Evolutionary conservation across 768 basidiomycete species (phyloP).

Genomic region (Lentinula lateritia): DNA sequence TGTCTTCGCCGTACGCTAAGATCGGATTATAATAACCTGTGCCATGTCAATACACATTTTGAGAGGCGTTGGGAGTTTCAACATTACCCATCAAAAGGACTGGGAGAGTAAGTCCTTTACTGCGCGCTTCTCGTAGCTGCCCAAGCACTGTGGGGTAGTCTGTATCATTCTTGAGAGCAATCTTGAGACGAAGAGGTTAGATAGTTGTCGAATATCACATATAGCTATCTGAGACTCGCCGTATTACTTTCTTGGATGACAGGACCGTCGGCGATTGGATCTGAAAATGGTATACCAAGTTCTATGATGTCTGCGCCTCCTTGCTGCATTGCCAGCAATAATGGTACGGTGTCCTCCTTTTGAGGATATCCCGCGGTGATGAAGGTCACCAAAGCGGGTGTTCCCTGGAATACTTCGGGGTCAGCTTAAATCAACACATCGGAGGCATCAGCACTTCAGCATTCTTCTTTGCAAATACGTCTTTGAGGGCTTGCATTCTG

Average conservation of each 20-base stretch:
- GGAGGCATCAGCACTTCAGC: slow-evolving; percentile 33
- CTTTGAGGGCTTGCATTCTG: slow-evolving; percentile 65
- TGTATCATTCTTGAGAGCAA: slow-evolving; percentile 77
- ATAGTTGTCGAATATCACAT: neutral
- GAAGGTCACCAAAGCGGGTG: slow-evolving; percentile 75
- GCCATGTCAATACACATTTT: neutral
- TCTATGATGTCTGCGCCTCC: slow-evolving; percentile 96
- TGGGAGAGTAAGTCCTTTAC: slow-evolving; percentile 77
- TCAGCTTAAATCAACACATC: neutral
- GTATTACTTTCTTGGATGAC: slow-evolving; percentile 91
- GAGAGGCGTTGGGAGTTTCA: neutral
- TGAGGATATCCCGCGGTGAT: slow-evolving; percentile 92
- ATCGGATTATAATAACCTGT: slow-evolving; percentile 97
- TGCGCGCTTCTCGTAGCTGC: slow-evolving; percentile 72
- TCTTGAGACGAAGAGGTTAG: slow-evolving; percentile 35
- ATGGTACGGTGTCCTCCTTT: slow-evolving; percentile 72
- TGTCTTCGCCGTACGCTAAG: slow-evolving; percentile 92
- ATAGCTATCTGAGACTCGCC: slow-evolving; percentile 40
- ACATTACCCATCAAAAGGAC: slow-evolving; percentile 88
- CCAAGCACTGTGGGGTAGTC: slow-evolving; percentile 73
- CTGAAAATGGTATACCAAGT: slow-evolving; percentile 92
- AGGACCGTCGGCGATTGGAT: slow-evolving; percentile 94
- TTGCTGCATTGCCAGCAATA: slow-evolving; percentile 87
- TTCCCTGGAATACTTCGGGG: slow-evolving; percentile 30
- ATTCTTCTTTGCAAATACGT: slow-evolving; percentile 65